Conservation (phyloP, 1,284 basidiomycete species). For the Tilletia caries region DNA sequence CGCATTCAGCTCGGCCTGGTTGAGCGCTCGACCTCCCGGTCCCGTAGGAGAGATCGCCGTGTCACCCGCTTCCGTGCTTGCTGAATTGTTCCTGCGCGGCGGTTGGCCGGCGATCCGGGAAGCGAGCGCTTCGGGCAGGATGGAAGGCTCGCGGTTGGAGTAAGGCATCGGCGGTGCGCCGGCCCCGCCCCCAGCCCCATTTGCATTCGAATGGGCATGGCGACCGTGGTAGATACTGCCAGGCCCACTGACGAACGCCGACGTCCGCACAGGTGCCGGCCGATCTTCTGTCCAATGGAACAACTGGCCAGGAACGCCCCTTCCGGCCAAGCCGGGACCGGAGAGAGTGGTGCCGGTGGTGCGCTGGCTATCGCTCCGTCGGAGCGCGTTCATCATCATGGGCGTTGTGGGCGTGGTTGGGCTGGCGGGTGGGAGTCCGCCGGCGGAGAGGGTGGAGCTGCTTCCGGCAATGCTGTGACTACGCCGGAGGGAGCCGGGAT, state of each 20-base stretch:
- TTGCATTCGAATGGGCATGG: constrained; percentile 15
- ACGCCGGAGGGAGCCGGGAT: constrained; percentile 5
- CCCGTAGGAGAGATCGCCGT: background rate
- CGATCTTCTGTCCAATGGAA: constrained; percentile 36
- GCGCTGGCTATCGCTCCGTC: constrained; percentile 33
- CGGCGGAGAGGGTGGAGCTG: constrained; percentile 23
- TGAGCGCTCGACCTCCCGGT: constrained; percentile 3
- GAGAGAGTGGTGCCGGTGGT: constrained; percentile 25
- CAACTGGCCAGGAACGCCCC: constrained; percentile 44
- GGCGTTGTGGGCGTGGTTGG: constrained; percentile 22
- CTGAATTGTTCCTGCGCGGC: background rate
- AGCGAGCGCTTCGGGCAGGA: background rate
- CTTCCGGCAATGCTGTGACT: constrained; percentile 5
- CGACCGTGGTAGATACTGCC: constrained; percentile 38
- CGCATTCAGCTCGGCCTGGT: constrained; percentile 1
- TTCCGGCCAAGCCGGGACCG: constrained; percentile 43
- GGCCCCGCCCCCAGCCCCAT: background rate
- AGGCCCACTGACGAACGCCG: constrained; percentile 39
- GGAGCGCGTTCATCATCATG: background rate
- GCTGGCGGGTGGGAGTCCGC: constrained; percentile 21
- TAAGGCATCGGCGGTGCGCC: background rate
- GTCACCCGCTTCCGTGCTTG: background rate
- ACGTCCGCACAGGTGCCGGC: constrained; percentile 23
- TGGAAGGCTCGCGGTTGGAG: background rate
- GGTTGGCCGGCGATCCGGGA: background rate